phyloP scores from a whole-genome alignment of 176 grass and related monocot species.

The Ensete glaucum region DNA sequence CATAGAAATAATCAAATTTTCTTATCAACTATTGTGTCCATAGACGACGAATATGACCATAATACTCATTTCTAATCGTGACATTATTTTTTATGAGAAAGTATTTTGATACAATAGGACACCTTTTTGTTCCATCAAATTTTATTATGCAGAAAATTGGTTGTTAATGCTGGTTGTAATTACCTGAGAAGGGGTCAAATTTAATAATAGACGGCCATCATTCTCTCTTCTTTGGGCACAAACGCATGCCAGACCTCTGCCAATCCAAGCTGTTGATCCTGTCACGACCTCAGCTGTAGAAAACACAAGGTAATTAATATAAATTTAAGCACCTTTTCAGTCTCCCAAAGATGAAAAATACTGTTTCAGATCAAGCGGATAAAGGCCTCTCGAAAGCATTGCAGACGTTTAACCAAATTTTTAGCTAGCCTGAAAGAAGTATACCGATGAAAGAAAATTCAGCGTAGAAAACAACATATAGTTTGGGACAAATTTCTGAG shows the following conservation, averaged over 20 bases:
- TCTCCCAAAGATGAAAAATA: background rate
- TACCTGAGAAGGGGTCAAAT: conserved; percentile 78
- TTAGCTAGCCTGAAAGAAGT: too few species aligned
- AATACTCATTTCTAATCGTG: background rate
- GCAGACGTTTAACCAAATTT: background rate
- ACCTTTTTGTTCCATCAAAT: background rate
- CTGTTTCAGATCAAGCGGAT: background rate
- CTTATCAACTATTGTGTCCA: background rate
- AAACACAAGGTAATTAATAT: background rate
- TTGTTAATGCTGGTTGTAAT: background rate
- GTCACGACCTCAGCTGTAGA: conserved; percentile 67
- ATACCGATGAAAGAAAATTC: too few species aligned
- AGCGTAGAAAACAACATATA: too few species aligned
- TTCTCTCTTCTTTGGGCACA: conserved; percentile 84
- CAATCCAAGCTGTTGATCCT: conserved; percentile 94
- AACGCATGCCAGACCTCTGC: conserved; percentile 90
- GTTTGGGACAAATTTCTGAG: background rate
- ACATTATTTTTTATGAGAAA: background rate
- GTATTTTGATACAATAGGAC: background rate
- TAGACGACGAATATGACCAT: background rate
- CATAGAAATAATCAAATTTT: background rate
- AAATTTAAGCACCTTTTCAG: background rate
- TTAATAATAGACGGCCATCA: conserved; percentile 75
- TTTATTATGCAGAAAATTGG: background rate
- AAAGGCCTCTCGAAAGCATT: background rate